Conservation (phyloP, 2,329 filamentous ascomycete genomes). For the Cytospora leucostoma region DNA sequence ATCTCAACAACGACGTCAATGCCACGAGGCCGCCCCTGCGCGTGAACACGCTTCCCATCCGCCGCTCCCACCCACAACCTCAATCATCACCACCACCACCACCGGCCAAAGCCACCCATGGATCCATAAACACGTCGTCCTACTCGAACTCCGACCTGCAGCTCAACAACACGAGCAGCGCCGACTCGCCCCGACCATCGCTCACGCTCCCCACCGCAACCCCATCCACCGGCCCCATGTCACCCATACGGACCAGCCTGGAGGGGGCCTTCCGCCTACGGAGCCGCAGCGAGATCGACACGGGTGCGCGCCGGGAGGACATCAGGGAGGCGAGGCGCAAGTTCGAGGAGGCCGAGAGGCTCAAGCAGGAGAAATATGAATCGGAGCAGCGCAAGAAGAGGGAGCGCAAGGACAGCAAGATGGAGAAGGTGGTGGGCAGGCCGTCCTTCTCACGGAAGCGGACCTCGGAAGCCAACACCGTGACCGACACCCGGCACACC, state of each 20-base stretch:
- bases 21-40: conserved; percentile 17
- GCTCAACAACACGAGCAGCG: conserved; percentile 37
- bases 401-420: conserved; percentile 57
- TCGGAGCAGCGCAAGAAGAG: conserved; percentile 59
- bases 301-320: conserved; percentile 55
- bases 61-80: conserved; percentile 31
- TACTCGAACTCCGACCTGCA: conserved; percentile 47
- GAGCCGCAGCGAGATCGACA: conserved; percentile 61
- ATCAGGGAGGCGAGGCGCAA: conserved; percentile 63
- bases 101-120: conserved; percentile 40
- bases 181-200: conserved; percentile 33
- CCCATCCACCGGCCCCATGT: conserved; percentile 45
- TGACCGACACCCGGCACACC: conserved; percentile 15
- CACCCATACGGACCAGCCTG: conserved; percentile 60
- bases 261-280: conserved; percentile 62
- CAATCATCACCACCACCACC: conserved; percentile 17
- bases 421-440: conserved; percentile 45
- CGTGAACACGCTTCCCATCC: conserved; percentile 27
- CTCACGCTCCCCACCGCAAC: conserved; percentile 31
- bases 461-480: conserved; percentile 29
- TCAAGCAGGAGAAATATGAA: conserved; percentile 64
- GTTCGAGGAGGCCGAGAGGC: conserved; percentile 62
- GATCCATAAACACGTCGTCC: conserved; percentile 20
- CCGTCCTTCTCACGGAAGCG: conserved; percentile 32
- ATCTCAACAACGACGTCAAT: conserved; percentile 22